Evolutionary conservation across 352 stramenopile species (phyloP).

Genomic region (Globisporangium viniferum): DNA sequence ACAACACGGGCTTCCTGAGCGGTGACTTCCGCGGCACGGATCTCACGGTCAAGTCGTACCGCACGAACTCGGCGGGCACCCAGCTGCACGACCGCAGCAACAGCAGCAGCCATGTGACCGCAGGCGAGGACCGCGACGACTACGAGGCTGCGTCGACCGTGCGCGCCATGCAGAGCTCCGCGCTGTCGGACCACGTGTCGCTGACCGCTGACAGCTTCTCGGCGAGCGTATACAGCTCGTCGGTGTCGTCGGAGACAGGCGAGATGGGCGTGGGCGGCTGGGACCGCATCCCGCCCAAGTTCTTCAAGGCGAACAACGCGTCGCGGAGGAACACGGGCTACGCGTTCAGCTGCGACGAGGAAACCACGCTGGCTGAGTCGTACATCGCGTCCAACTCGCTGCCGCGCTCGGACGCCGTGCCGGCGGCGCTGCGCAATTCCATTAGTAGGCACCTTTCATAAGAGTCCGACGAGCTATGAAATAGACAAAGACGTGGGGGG

Average conservation of each 20-base stretch:
- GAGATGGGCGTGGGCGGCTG: conserved; percentile 21
- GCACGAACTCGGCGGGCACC: conserved; percentile 15
- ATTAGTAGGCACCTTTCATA: conserved; percentile 14
- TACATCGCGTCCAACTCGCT: conserved; percentile 83
- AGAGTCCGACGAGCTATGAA: background rate
- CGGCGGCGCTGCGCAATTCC: conserved; percentile 62
- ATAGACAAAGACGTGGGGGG: background rate
- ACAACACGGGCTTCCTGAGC: conserved; percentile 40
- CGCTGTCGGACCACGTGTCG: conserved; percentile 23
- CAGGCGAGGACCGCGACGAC: conserved; percentile 15
- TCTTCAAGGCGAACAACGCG: conserved; percentile 30
- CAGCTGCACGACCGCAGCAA: conserved; percentile 18
- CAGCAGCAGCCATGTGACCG: conserved; percentile 9
- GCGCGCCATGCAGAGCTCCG: background rate
- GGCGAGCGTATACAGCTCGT: conserved; percentile 62
- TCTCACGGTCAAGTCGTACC: conserved; percentile 36
- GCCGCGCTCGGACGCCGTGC: conserved; percentile 60
- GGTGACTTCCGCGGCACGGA: conserved; percentile 51
- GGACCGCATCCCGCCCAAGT: conserved; percentile 37
- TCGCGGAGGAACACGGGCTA: conserved; percentile 62
- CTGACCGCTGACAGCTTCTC: conserved; percentile 50
- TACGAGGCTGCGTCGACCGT: background rate
- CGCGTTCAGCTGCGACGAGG: conserved; percentile 82
- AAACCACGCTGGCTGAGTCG: conserved; percentile 78
- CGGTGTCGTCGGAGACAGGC: conserved; percentile 33